Base-by-base conservation (phyloP, 257 asterid genomes). In the Nicotiana otophora region DNA sequence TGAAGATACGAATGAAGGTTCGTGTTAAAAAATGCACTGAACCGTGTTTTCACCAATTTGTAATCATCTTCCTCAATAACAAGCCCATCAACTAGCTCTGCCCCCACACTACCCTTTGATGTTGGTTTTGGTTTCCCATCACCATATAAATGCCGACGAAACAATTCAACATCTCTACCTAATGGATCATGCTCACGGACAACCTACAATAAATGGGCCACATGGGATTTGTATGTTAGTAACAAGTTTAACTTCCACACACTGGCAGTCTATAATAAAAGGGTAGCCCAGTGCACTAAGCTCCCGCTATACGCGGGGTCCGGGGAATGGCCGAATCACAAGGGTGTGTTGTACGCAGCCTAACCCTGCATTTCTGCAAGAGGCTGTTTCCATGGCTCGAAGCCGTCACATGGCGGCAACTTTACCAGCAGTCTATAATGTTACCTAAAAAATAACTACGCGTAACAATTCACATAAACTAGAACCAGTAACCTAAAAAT, bases 1-100 rank as follows among this genome's bases (percentile, higher is more conserved):
- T 87, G 98, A 82, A 96, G 97, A 88, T 91, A 94, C 6, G 86
- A 90, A 83, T 94, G 92, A 61, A 96, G 98, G 75, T 96, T 89
- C 1, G 98, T 94, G 91, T 89, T 90, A 83, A 96, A 93, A 86
- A 96, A 96, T 0, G 98, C 99, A 70, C 97, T 94, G 87, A 96
- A 93, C 63, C 98, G 93, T 3, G 94, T 94, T 87, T 96, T 96
- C 87, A 93, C 97, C 82, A 96, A 88, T 90, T 93, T 96, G 84
- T 96, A 96, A 76, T 96, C 98, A 11, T 69, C 91, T n/a, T 91
- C 94, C 92, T 89, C 63, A 81, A 94, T 91, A 78, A 80, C 89
- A 54, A 94, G 92, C 67, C 97, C 98, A 46, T 94, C 97, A 55
- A 88, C 97, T 81, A 94, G 83, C 77, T 94, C 98, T 76, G 98